phyloP scores from a whole-genome alignment of 345 rosid genomes.

The Euphorbia pulcherrima region DNA sequence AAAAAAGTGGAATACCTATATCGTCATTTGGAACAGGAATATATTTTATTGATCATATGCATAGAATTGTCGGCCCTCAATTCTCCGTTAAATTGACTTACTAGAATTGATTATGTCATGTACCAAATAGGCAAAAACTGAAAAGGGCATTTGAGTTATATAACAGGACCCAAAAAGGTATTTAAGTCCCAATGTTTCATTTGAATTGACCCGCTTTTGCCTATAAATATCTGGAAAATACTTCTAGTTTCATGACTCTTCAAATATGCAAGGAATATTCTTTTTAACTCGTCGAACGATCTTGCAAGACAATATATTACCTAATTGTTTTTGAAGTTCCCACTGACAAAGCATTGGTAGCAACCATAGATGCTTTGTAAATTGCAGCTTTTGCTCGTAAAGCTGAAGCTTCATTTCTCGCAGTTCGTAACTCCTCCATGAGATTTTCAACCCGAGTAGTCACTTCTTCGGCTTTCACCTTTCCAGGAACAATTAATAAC shows the following conservation, averaged over 20 bases:
- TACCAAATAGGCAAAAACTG: no score
- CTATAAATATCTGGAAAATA: neutral
- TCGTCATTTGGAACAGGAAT: no score
- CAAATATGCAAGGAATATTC: neutral
- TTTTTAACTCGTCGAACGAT: neutral
- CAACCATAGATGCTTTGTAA: conserved; percentile 61
- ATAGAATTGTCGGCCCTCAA: no score
- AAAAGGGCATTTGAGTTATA: no score
- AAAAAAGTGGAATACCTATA: no score
- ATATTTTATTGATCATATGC: no score
- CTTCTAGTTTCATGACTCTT: neutral
- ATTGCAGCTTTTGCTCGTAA: conserved; percentile 75
- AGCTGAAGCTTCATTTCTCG: conserved; percentile 65
- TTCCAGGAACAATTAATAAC: conserved; percentile 19
- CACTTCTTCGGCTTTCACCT: conserved; percentile 95
- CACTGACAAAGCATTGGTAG: conserved; percentile 56
- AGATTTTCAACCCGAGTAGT: conserved; percentile 72
- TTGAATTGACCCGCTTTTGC: neutral
- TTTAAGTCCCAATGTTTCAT: neutral
- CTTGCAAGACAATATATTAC: conserved; percentile 28
- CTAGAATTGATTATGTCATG: no score
- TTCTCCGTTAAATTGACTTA: no score
- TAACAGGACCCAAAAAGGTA: no score
- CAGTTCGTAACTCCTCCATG: conserved; percentile 61
- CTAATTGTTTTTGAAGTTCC: conserved; percentile 57